phyloP scores from a whole-genome alignment of 179 eudicot genomes.

The Vitellaria paradoxa region DNA sequence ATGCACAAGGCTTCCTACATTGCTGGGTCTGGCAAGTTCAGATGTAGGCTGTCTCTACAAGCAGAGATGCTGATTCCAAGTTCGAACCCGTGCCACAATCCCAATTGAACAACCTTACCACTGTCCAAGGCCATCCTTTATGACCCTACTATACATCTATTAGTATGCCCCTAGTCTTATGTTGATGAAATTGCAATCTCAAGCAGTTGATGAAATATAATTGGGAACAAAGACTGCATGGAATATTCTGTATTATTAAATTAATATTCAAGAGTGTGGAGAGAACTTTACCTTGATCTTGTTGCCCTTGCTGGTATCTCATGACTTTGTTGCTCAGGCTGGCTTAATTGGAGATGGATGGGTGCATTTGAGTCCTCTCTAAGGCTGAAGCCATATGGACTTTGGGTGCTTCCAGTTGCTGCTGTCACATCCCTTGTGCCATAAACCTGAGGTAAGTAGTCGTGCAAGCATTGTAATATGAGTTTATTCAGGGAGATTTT shows the following conservation, averaged over 20 bases:
- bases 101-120: too few species aligned
- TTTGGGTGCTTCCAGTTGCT: slow-evolving; percentile 20
- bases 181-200: neutral
- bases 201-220: neutral
- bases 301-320: slow-evolving; percentile 30
- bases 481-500: slow-evolving; percentile 10
- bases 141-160: neutral
- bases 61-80: too few species aligned
- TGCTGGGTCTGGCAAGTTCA: too few species aligned
- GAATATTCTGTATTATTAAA: neutral
- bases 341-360: slow-evolving; percentile 50
- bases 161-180: neutral
- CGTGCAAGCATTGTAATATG: neutral
- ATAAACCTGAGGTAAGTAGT: slow-evolving; percentile 33
- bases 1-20: too few species aligned
- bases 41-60: too few species aligned
- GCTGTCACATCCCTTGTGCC: slow-evolving; percentile 23
- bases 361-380: slow-evolving; percentile 29
- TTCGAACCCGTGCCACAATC: too few species aligned
- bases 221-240: neutral
- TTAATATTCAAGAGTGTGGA: neutral
- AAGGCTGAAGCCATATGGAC: slow-evolving; percentile 21
- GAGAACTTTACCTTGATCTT: slow-evolving; percentile 39
- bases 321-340: slow-evolving; percentile 37
- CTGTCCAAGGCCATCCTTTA: too few species aligned